Evolutionary conservation across 148 eudicot species (phyloP), one percentile per base, ranked within the genome.

Genomic region (Persicaria tinctoria): DNA sequence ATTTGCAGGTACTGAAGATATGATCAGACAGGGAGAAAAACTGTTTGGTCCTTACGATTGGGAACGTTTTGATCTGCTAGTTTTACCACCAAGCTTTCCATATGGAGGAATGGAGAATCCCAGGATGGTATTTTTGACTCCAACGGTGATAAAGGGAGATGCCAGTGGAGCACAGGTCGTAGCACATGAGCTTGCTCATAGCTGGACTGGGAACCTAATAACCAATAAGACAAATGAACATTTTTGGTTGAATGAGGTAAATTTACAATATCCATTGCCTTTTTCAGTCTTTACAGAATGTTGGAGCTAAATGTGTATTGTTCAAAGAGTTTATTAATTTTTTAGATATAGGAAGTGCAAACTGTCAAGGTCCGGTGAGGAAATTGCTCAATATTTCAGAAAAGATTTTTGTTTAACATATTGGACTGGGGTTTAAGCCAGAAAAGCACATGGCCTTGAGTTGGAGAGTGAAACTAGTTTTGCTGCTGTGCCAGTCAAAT

Each of bases 71-170:
- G 98, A 95, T 88, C 80, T 95, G 84, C 78, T 95, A 76, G 98
- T 95, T 49, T 76, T 95, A 85, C 98, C 98, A 14, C 98, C 96
- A 20, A 95, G 98, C 75, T 95, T 95, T 81, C 98, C 98, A 0
- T 92, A 90, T 66, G 98, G 97, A 2, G 98, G 98, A 75, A 95
- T 95, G 98, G 98, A 95, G 85, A 95, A 95, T 79, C 98, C 98
- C 10, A 87, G 98, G 81, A 92, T 95, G 93, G 93, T 89, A 74
- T 95, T 95, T 84, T 78, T 95, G 83, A 92, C 98, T 7, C 98
- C 98, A 6, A 95, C 98, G 0, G 97, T 95, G 80, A 89, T 95
- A 1, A 95, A 92, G 79, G 98, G 98, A 69, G 98, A 95, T 71
- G 89, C 96, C 0, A 92, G 87, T 73, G 98, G 98, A 17, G 96